phyloP scores from a whole-genome alignment of 306 rosid genomes.

The Gillenia trifoliata region DNA sequence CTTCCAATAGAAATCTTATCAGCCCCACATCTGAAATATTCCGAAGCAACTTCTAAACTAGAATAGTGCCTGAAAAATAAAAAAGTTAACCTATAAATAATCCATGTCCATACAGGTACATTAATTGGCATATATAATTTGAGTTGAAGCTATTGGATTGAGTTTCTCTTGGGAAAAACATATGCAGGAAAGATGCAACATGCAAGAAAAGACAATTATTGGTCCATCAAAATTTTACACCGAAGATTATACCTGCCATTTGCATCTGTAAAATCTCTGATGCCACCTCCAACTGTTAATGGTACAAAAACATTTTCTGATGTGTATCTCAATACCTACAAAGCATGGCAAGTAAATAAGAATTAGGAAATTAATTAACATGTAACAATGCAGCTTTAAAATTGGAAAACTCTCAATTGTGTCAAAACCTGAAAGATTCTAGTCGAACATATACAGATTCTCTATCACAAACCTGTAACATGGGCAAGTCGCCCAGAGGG shows the following conservation, averaged over 20 bases:
- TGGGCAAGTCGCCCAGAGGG: conserved; percentile 96
- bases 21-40: conserved; percentile 97
- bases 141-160: conserved; percentile 1
- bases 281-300: conserved; percentile 96
- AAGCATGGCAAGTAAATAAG: conserved; percentile 18
- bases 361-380: not conserved
- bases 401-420: not conserved
- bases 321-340: conserved; percentile 73
- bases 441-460: not conserved
- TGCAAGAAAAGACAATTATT: conserved; percentile 10
- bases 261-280: conserved; percentile 89
- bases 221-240: not conserved
- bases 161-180: not conserved
- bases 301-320: conserved; percentile 98
- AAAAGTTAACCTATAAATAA: not conserved
- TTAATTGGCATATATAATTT: not conserved
- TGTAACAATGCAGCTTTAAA: not conserved
- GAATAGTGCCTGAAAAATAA: conserved; percentile 65
- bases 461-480: conserved; percentile 73
- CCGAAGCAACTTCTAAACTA: conserved; percentile 97
- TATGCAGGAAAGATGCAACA: not conserved
- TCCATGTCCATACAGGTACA: not conserved
- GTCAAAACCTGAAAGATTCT: not conserved
- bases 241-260: conserved; percentile 66
- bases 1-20: conserved; percentile 98